Base-by-base conservation (phyloP, 2,329 filamentous ascomycete genomes). In the Cercospora beticola region DNA sequence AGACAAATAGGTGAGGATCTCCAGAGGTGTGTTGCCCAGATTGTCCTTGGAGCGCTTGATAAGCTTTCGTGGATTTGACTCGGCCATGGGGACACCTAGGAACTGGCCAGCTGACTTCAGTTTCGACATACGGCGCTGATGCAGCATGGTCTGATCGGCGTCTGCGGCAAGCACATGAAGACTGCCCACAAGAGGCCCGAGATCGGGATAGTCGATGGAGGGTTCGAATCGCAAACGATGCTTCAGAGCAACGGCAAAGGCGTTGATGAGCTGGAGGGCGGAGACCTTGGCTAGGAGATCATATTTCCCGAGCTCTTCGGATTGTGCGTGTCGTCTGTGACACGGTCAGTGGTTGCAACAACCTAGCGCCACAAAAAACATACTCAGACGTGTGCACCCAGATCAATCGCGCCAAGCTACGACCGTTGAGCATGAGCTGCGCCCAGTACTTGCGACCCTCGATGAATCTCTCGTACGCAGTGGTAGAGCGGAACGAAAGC, bases 141-240 rank as follows among this genome's bases (percentile, higher is more conserved):
- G 79, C 16, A 82, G 78, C 4, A 79, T 76, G 40, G 81, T 78
- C 67, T 83, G 81, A 65, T 86, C 81, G 6, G 87, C 87, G 21
- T 83, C 81, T 68, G 84, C 88, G 69, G 92, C 91, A 75, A 93
- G 92, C 0, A 91, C 94, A 72, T 92, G 86, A 31, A 96, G 84
- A 76, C 93, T 89, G 16, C 86, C 85, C 31, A 94, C 86, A 14
- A 93, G 83, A 21, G 89, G 86, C 43, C 86, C 82, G 5, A 96
- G 83, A 75, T 95, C 92, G 1, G 89, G 86, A 78, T 95, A 94
- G 64, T 90, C 86, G 36, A 89, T 88, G 74, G 91, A 92, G 1
- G 92, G 92, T 78, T 96, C 92, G 78, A 94, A 94, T 33, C 92
- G 91, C 33, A 96, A 86, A 74, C 89, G 90, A 81, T 95, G 92